phyloP scores from a whole-genome alignment of 805 yeast genomes.

The Metschnikowia orientalis region DNA sequence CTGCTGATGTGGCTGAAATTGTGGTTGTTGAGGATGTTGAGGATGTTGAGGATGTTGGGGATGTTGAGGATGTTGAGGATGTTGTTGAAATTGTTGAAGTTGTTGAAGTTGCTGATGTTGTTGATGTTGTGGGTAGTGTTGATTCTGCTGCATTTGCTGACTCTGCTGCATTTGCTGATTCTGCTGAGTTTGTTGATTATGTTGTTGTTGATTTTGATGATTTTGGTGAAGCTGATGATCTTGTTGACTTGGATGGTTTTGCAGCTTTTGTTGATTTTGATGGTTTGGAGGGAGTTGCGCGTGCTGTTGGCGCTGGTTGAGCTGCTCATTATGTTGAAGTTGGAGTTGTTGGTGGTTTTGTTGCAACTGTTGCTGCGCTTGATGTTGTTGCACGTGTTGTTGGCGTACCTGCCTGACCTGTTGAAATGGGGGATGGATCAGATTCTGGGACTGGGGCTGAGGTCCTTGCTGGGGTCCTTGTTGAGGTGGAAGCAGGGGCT shows the following conservation, averaged over 20 bases:
- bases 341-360: not conserved
- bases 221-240: slow-evolving; percentile 2
- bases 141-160: slow-evolving; percentile 4
- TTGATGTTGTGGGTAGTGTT: slow-evolving; percentile 1
- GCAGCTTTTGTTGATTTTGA: slow-evolving; percentile 1
- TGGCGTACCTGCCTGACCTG: not conserved
- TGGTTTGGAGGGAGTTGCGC: slow-evolving; percentile 4
- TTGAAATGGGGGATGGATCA: not conserved
- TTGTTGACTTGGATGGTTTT: no score
- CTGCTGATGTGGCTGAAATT: not conserved
- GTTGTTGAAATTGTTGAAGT: slow-evolving; percentile 1
- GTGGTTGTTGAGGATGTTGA: not conserved
- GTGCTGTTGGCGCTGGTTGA: slow-evolving; percentile 1
- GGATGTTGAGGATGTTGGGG: not conserved
- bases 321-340: no score
- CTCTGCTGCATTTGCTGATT: slow-evolving; percentile 1
- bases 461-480: no score
- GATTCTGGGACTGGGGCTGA: not conserved
- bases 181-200: slow-evolving; percentile 1
- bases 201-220: slow-evolving; percentile 2
- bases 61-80: not conserved
- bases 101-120: slow-evolving; percentile 1
- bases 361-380: not conserved
- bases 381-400: not conserved
- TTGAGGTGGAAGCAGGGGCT: no score